Conservation (phyloP, 495 filamentous ascomycete genomes). For the Durotheca rogersii region DNA sequence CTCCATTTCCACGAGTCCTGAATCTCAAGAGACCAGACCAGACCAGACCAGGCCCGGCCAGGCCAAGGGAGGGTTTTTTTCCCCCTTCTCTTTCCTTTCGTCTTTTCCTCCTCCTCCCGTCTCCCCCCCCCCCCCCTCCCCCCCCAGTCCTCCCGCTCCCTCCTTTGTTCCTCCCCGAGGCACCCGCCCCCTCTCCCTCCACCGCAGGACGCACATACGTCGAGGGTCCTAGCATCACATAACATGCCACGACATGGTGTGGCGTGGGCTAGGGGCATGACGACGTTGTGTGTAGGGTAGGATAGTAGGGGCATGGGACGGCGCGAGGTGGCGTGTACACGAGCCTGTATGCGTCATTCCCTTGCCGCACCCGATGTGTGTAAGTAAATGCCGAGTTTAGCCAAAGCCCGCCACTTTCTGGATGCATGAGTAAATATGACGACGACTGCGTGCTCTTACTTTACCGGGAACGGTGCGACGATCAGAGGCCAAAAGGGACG, state of each 20-base stretch:
- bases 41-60: too few relatives aligned
- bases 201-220: neutral
- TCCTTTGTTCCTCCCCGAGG: too few relatives aligned
- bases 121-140: too few relatives aligned
- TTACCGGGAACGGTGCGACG: neutral
- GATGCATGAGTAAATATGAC: neutral
- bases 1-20: constrained; percentile 12
- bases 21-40: too few relatives aligned
- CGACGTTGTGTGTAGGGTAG: too few relatives aligned
- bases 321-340: constrained; percentile 2
- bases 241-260: neutral
- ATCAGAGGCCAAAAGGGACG: neutral
- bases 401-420: neutral
- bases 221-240: neutral
- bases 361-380: too few relatives aligned
- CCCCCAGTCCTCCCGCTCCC: too few relatives aligned
- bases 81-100: too few relatives aligned
- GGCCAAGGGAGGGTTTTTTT: too few relatives aligned
- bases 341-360: neutral
- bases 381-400: neutral
- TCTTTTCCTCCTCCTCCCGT: too few relatives aligned
- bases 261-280: too few relatives aligned
- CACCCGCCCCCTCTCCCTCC: too few relatives aligned
- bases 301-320: neutral
- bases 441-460: neutral